A percentile compares a stretch with the other conserved stretches of the same genome.
Conservation (phyloP, 805 yeast species). For the Metschnikowia hibisci region DNA sequence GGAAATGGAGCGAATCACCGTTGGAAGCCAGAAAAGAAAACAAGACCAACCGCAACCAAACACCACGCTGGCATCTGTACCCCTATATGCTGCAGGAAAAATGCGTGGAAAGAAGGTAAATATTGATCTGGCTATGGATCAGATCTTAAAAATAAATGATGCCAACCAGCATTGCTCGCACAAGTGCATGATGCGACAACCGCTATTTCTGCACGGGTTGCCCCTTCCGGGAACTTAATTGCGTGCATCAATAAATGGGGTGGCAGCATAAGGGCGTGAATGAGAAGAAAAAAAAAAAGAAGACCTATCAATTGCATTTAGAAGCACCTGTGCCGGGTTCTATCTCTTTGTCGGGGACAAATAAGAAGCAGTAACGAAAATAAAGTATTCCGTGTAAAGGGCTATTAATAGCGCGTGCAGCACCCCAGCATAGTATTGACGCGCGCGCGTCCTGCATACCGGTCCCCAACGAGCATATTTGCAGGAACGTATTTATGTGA, state of each 20-base stretch:
- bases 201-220: constrained; percentile 1
- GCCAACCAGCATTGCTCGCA: constrained; percentile 3
- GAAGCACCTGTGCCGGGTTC: too few relatives aligned
- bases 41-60: neutral
- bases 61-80: neutral
- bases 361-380: neutral
- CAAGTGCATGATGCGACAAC: neutral
- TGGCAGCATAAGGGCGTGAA: too few relatives aligned
- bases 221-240: constrained; percentile 1
- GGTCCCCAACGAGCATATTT: neutral
- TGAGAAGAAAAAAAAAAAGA: too few relatives aligned
- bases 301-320: too few relatives aligned
- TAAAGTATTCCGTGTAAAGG: neutral
- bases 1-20: too few relatives aligned
- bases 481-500: constrained; percentile 1
- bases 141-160: neutral
- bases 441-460: neutral
- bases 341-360: too few relatives aligned
- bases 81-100: neutral
- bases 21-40: neutral
- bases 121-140: neutral
- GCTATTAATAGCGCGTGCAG: constrained; percentile 1
- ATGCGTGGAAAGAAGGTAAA: neutral
- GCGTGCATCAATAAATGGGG: neutral
- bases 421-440: constrained; percentile 1